phyloP scores from a whole-genome alignment of 257 asterid species.

The Primulina tabacum region DNA sequence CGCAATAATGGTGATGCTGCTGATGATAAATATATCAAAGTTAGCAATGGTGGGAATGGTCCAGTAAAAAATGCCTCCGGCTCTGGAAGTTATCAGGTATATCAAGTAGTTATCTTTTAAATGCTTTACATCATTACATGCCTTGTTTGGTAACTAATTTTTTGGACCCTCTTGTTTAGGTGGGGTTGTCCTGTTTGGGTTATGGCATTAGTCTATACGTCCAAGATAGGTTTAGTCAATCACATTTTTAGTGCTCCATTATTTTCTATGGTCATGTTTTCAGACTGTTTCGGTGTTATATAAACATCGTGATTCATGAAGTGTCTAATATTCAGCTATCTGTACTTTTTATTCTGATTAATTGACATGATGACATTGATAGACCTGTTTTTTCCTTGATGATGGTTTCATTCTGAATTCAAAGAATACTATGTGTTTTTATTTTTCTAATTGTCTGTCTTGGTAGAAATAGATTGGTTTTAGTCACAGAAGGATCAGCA shows the following conservation, averaged over 20 bases:
- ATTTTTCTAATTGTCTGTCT: too few relatives aligned
- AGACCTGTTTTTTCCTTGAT: too few relatives aligned
- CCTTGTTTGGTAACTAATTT: background rate
- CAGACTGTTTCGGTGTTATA: background rate
- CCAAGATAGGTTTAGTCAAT: background rate
- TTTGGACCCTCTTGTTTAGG: background rate
- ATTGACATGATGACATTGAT: too few relatives aligned
- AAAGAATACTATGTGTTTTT: too few relatives aligned
- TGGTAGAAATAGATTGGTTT: background rate
- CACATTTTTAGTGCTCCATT: background rate
- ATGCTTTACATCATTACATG: background rate
- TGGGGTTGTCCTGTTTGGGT: background rate
- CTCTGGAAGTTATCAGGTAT: slow-evolving; percentile 50
- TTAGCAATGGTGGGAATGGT: slow-evolving; percentile 49
- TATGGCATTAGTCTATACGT: background rate
- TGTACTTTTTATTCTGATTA: too few relatives aligned
- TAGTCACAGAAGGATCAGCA: background rate
- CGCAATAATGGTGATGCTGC: slow-evolving; percentile 34
- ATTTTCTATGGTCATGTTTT: background rate
- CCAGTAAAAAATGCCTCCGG: slow-evolving; percentile 36
- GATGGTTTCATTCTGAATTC: background rate
- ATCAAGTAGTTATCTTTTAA: slow-evolving; percentile 3
- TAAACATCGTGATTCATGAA: background rate
- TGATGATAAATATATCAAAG: slow-evolving; percentile 40
- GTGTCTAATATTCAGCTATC: too few relatives aligned